These are phyloP conservation scores for Auxenochlorella pyrenoidosa DNA, from an alignment of 139 green algal genomes.

Conservation along the genomic window DNA sequence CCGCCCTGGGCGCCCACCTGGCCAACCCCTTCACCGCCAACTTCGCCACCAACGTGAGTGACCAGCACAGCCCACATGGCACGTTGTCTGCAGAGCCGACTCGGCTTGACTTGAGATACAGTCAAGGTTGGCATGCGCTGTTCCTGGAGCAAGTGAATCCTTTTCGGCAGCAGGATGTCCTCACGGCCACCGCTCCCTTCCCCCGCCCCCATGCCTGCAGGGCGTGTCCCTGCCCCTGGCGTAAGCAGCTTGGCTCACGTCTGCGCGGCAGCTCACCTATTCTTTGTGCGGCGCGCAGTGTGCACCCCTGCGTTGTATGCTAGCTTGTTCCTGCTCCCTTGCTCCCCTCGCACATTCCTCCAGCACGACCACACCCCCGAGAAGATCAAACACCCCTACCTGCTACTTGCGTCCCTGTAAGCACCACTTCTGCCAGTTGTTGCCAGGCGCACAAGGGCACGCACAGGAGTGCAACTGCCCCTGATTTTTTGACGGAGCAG, in stretches of 20 bases:
- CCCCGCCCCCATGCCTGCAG: not conserved
- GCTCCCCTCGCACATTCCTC: not conserved
- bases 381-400: not conserved
- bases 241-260: not conserved
- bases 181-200: too few species aligned
- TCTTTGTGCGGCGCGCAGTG: not conserved
- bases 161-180: too few species aligned
- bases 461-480: too few species aligned
- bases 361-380: not conserved
- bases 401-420: not conserved
- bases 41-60: conserved; percentile 51
- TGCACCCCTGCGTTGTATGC: not conserved
- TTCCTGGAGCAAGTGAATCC: too few species aligned
- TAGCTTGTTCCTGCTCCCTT: not conserved
- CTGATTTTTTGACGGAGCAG: too few species aligned
- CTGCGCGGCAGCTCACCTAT: not conserved
- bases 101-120: too few species aligned
- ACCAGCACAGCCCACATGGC: too few species aligned
- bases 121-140: too few species aligned
- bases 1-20: conserved; percentile 50
- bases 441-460: too few species aligned
- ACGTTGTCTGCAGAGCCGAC: too few species aligned
- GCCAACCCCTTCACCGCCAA: conserved; percentile 52
- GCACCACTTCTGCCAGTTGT: not conserved
- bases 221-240: conserved; percentile 37